A percentile compares a stretch with the other conserved stretches of the same genome.
phyloP scores from a whole-genome alignment of 1,284 basidiomycete species.

The Ustilago vetiveriae region DNA sequence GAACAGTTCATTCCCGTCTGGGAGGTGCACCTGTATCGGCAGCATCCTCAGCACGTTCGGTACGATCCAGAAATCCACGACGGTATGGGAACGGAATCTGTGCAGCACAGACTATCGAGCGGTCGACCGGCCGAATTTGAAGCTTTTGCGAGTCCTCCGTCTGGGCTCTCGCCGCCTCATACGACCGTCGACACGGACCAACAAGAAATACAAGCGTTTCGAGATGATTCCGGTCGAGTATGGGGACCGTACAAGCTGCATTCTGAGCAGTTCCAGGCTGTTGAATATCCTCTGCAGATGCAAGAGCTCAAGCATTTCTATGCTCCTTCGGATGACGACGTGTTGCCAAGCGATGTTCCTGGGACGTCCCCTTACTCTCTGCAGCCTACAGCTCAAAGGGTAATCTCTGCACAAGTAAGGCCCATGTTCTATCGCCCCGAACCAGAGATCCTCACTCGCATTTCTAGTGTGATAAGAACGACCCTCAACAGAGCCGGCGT shows the following conservation, averaged over 20 bases:
- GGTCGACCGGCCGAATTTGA: too few species aligned
- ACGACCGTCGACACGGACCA: too few species aligned
- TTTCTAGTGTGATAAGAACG: neutral
- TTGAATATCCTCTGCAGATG: neutral
- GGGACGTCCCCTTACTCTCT: too few species aligned
- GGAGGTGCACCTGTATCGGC: too few species aligned
- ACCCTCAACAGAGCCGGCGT: neutral
- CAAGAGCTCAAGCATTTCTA: neutral
- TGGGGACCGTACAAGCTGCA: slow-evolving; percentile 2
- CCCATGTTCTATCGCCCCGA: neutral
- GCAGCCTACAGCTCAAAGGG: too few species aligned
- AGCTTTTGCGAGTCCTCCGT: too few species aligned
- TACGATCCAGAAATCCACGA: too few species aligned
- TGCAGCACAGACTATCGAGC: too few species aligned
- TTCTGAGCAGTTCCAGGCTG: neutral
- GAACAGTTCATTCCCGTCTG: too few species aligned
- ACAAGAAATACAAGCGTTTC: neutral
- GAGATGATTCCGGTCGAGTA: neutral
- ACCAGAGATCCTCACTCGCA: neutral
- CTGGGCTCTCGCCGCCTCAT: too few species aligned
- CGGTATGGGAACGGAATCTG: too few species aligned
- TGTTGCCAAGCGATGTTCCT: neutral
- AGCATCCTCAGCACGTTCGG: too few species aligned
- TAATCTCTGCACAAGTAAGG: neutral
- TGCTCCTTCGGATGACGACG: neutral